Base-by-base conservation (phyloP, 2,329 filamentous ascomycete species). In the Colletotrichum godetiae region DNA sequence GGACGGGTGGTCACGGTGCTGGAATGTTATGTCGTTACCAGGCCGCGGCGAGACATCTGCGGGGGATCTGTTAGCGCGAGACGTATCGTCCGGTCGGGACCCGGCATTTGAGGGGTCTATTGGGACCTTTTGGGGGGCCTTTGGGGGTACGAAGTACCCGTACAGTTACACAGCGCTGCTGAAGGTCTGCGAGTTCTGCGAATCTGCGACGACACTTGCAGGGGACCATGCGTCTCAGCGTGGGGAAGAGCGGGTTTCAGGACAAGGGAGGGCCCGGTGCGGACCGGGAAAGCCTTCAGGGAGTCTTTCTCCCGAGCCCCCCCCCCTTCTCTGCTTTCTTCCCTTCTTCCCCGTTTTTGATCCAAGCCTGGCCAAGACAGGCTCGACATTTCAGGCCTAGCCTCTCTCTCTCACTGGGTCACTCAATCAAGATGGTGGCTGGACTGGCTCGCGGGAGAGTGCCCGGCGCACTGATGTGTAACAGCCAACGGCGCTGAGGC, bases 191-290 rank as follows among this genome's bases (percentile, higher is more conserved):
- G 66, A 69, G 37, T 42, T 42, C 37, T 42, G 15, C 37, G 5
- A 42, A 42, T 42, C 37, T 42, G 73, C 70, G 71, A 69, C 71
- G 27, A 67, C 35, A 71, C 68, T 64, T 63, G 37, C 73, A 75
- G 70, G 73, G 73, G 62, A 15, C 42, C 35, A 63, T 67, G 62
- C 73, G 73, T 75, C 73, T 75, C 73, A 75, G 73, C 70, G 58
- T 71, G 46, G 55, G 70, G 62, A 71, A 74, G 73, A 75, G 66
- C 73, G 73, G 73, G 73, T 75, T 75, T 75, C 73, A 75, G 71
- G 58, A 62, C 73, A 74, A 52, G 73, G 72, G 35, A 59, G 62
- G 61, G 52, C 57, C 68, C 53, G 56, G 13, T 57, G 70, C 63
- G 46, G 15, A 52, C 63, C 35, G 33, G 68, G 55, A 33, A 29